Evolutionary conservation across 495 filamentous ascomycete species (phyloP).

Genomic region (Penicillium ochrochloron): DNA sequence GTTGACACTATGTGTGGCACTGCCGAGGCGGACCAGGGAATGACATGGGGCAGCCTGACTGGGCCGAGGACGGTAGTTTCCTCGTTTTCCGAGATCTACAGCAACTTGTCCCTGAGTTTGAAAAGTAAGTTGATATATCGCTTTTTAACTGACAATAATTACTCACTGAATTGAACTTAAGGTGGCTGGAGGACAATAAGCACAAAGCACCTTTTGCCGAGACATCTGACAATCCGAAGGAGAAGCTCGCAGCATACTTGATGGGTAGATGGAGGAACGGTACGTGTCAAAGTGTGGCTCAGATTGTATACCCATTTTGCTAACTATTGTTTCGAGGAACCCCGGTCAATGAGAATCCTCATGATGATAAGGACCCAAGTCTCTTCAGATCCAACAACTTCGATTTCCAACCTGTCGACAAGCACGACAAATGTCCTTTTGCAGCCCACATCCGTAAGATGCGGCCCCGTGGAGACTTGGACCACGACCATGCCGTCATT

Average conservation of each 20-base stretch:
- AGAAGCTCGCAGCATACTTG: neutral
- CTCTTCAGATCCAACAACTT: constrained; percentile 37
- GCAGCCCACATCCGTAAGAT: constrained; percentile 45
- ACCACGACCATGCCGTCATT: constrained; percentile 2
- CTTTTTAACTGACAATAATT: neutral
- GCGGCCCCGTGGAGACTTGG: constrained; percentile 33
- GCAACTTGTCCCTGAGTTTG: constrained; percentile 38
- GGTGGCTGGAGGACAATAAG: neutral
- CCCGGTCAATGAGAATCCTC: neutral
- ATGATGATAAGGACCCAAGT: constrained; percentile 2
- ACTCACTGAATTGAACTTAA: neutral
- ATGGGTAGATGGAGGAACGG: neutral
- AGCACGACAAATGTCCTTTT: constrained; percentile 35
- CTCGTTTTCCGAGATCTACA: constrained; percentile 44
- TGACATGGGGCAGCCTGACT: constrained; percentile 24
- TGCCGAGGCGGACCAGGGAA: constrained; percentile 52
- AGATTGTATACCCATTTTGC: neutral
- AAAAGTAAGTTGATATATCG: constrained; percentile 21
- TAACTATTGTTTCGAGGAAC: neutral
- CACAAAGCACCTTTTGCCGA: neutral
- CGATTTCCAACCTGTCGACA: constrained; percentile 27
- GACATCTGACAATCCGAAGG: neutral
- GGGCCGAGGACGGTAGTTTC: constrained; percentile 44
- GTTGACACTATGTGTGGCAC: constrained; percentile 60
- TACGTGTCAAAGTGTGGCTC: neutral